Evolutionary conservation across 2,329 filamentous ascomycete species (phyloP), one percentile per base, ranked within the genome.

Genomic region (Talaromyces sp.): DNA sequence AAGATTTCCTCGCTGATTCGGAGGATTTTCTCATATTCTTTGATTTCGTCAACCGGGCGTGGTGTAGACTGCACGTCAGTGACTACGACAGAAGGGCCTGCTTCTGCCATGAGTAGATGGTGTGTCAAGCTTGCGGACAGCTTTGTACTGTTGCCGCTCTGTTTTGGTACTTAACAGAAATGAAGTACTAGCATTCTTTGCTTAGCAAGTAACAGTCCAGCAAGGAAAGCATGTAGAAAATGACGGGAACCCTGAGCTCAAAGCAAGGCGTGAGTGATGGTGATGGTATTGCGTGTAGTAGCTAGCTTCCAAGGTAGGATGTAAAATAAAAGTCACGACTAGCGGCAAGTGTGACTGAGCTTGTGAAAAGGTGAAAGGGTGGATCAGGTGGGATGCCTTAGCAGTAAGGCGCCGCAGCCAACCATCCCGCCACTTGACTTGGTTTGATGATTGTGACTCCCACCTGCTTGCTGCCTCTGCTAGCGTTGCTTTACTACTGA

Each of bases 1-100:
- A 95, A 83, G 71, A 98, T 85, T 70, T 88, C 84, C 81, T 97
- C 90, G 78, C 88, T 89, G 77, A 98, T 88, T 70, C 84, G 86
- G 73, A 96, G 77, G 72, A 98, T 90, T 79, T 89, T 92, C 74
- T 90, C 86, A 81, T 92, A 95, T 78, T 93, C 87, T 72, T 82
- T 78, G 59, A 89, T 78, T 73, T 89, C 86, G 72, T 84, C 81
- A 65, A 82, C 75, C 69, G 86, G 66, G 64, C 74, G 70, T 62
- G 72, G 67, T 35, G 71, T 70, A 48, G 69, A 62, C 68, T 72
- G 66, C 64, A 72, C 68, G 66, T 71, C 71, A 68, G 73, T 70
- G 67, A 76, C 66, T 66, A 72, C 67, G 64, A 74, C 70, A 65
- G 75, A 74, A 71, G 74, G 71, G 64, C 59, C 56, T 58, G 60